Base-by-base conservation (phyloP, 805 yeast genomes). In the Starmera quercuum region DNA sequence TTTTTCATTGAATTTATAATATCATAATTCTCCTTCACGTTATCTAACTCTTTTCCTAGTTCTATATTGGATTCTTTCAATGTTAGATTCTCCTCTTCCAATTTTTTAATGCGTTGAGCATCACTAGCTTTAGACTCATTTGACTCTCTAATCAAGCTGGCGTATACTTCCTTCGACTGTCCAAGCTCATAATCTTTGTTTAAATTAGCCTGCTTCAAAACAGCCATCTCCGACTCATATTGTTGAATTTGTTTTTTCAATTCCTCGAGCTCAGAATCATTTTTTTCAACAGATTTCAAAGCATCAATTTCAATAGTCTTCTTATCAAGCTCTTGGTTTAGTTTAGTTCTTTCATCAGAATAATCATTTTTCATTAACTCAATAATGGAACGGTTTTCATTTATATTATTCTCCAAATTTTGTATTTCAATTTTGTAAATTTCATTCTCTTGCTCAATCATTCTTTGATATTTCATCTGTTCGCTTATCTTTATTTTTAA, bases 1-100 rank as follows among this genome's bases (percentile, higher is more conserved):
- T 68, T 63, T 48, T 81, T 82, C 64, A 76, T 66, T 5, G 49
- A 37, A 32, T 48, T 52, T 36, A 63, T 39, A 33, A 18, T 47
- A 38, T 54, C 54, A 12, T 42, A 32, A 2, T 38, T 29, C 20
- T 36, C 24, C 7, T 18, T 26, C 14, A 16, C 21, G 7, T 38
- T 18, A 21, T 33, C 33, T 6, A 40, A 29, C 3, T 38, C 39
- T 12, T 29, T 14, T 15, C 20, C 33, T 5, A 26, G 7, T 12
- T 13, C 18, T 10, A 10, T 19, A 20, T 30, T 27, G 19, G 39
- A 26, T 14, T 34, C 28, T n/a, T 26, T 32, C 8, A 36, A 20
- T 3, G 25, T 14, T 6, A 12, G 15, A 17, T 18, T 17, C 14
- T 27, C 30, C 12, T 27, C 15, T 6, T 6, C 19, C 4, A 18